phyloP scores from a whole-genome alignment of 2,329 filamentous ascomycete species.

The Penicillium verrucosum region DNA sequence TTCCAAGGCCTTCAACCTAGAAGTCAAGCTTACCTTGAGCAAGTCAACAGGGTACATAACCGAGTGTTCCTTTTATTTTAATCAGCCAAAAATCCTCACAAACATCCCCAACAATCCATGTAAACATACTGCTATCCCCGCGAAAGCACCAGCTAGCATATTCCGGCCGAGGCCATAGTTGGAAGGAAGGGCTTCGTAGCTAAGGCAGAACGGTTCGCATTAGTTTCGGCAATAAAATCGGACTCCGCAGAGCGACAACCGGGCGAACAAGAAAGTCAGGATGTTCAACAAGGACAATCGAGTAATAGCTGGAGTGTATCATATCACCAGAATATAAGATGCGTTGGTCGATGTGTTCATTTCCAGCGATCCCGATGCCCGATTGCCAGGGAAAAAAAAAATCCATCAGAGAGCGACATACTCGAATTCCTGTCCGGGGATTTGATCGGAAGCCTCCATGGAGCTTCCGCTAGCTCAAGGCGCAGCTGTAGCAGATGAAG shows the following conservation, averaged over 20 bases:
- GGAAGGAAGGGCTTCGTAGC: slow-evolving; percentile 89
- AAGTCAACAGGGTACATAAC: slow-evolving; percentile 99
- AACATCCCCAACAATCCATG: not conserved
- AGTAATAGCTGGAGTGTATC: not conserved
- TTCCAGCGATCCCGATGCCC: not conserved
- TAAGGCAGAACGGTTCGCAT: slow-evolving; percentile 35
- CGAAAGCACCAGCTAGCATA: slow-evolving; percentile 94
- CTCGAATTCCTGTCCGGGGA: slow-evolving; percentile 47
- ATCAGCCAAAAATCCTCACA: slow-evolving; percentile 12
- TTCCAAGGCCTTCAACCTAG: not conserved
- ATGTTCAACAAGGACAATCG: not conserved
- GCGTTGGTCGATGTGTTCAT: not conserved
- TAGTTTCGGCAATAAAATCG: slow-evolving; percentile 17
- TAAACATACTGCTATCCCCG: slow-evolving; percentile 79
- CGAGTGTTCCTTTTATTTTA: slow-evolving; percentile 73
- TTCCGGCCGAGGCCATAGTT: slow-evolving; percentile 94
- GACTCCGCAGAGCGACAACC: not conserved
- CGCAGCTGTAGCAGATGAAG: slow-evolving; percentile 32
- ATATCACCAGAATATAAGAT: not conserved
- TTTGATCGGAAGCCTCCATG: slow-evolving; percentile 43
- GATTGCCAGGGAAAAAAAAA: slow-evolving; percentile 9
- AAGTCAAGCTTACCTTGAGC: slow-evolving; percentile 69
- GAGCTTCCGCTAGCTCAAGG: slow-evolving; percentile 34
- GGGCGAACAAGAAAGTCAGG: not conserved
- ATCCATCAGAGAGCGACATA: slow-evolving; percentile 30